phyloP scores from a whole-genome alignment of 2,329 filamentous ascomycete genomes.

The Talaromyces funiculosus region DNA sequence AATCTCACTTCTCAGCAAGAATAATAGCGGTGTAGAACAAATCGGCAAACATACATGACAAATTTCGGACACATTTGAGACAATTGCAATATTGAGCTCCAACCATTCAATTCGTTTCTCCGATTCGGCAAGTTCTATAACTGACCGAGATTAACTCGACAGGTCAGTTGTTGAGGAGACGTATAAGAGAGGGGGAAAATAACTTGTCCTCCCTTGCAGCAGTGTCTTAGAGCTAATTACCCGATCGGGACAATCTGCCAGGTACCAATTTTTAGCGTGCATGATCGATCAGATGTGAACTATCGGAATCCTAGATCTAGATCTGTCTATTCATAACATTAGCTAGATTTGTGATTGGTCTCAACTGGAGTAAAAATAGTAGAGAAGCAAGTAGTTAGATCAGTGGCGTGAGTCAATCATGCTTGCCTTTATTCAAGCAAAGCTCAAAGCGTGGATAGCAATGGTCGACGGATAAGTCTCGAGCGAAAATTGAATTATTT shows the following conservation, averaged over 20 bases:
- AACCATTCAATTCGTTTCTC: neutral
- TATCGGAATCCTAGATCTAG: neutral
- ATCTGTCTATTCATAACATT: neutral
- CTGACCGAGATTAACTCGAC: neutral
- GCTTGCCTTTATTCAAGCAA: neutral
- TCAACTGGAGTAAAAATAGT: neutral
- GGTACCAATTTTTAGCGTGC: constrained; percentile 5
- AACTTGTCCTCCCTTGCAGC: constrained; percentile 1
- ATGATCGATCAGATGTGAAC: neutral
- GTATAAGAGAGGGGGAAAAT: neutral
- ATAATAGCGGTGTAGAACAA: neutral
- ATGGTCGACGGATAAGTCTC: neutral
- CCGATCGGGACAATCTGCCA: neutral
- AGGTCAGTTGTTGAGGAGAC: neutral
- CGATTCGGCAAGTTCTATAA: neutral
- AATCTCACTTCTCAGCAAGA: neutral
- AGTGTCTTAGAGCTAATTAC: constrained; percentile 8
- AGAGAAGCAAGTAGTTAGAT: neutral
- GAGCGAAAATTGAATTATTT: too few species aligned
- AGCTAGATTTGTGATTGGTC: neutral
- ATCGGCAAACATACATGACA: neutral
- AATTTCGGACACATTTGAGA: neutral
- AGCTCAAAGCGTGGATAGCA: too few species aligned
- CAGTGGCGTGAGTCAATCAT: neutral
- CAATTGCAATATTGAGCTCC: neutral